Conservation (phyloP, 2,329 filamentous ascomycete species). For the Aplosporella prunicola region DNA sequence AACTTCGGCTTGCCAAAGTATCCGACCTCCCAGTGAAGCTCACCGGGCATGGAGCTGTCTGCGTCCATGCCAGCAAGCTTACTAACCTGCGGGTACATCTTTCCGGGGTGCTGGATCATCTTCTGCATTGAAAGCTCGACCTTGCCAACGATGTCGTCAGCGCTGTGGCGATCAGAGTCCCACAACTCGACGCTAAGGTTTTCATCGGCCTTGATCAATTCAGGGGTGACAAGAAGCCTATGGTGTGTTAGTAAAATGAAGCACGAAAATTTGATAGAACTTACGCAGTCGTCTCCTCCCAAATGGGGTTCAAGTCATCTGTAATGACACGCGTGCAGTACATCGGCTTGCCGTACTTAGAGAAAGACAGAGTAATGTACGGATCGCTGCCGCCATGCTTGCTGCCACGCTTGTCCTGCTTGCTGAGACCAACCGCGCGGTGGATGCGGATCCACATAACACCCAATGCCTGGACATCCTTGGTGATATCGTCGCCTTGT, state of each 20-base stretch:
- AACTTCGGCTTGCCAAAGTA: constrained; percentile 90
- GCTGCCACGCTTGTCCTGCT: constrained; percentile 77
- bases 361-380: constrained; percentile 90
- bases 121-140: constrained; percentile 90
- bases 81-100: constrained; percentile 84
- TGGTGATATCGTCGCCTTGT: constrained; percentile 82
- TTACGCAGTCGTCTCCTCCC: constrained; percentile 71
- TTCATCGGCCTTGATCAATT: constrained; percentile 88
- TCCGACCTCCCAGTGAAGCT: constrained; percentile 92
- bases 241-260: not conserved
- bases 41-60: constrained; percentile 80
- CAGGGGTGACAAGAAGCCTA: constrained; percentile 67
- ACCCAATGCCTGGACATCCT: constrained; percentile 77
- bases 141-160: constrained; percentile 92
- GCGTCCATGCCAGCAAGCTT: constrained; percentile 75
- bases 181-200: constrained; percentile 88
- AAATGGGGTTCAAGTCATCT: constrained; percentile 86
- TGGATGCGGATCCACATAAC: constrained; percentile 91
- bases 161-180: constrained; percentile 88
- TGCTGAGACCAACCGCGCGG: constrained; percentile 76
- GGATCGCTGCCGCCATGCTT: constrained; percentile 84
- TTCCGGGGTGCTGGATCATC: constrained; percentile 85
- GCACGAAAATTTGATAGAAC: not conserved
- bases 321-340: constrained; percentile 96
- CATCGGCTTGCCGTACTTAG: constrained; percentile 95